Base-by-base conservation (phyloP, 331 rosid species). In the Arachis monticola region DNA sequence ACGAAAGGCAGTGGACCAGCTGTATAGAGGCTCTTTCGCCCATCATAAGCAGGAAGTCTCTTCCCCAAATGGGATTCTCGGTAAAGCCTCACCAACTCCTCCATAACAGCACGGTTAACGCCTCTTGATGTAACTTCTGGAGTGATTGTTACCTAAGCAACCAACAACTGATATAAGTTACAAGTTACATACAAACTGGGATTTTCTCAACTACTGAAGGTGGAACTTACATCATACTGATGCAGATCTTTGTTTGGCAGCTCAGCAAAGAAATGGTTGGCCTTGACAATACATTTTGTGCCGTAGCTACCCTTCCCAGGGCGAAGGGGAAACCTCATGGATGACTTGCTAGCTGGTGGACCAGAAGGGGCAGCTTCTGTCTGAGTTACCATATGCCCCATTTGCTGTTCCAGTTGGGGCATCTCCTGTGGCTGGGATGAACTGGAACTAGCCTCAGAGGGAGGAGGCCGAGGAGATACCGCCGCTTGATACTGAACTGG, bases 11-110 rank as follows among this genome's bases (percentile, higher is more conserved):
- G 96, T 0, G 98, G 90, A 6, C 99, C 98, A 46, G 98, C 98
- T 53, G 99, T 95, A 51, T 95, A 95, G 7, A 95, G 87, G 67
- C 99, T 95, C 84, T 95, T 95, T 2, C 99, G 85, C 1, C 99
- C 99, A 84, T 95, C 99, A 85, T 95, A 95, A 3, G 90, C 99
- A 47, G 98, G 99, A 52, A 92, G 98, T 8, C 99, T 82, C 74
- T 60, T 87, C 60, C 97, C 97, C 17, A 95, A 79, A 77, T 89
- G 96, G 45, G 99, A 84, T 31, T 85, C 99, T 13, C 80, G 80
- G 64, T 92, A 92, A 50, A 77, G 70, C 74, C 32, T 86, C 42
- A 95, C 99, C 10, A 95, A 75, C 73, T 92, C 92, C 30, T 74
- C 82, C 93, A 95, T 95, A 7, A 95, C 98, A 71, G 98, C 97